Evolutionary conservation across 2,329 filamentous ascomycete species (phyloP), one percentile per base, ranked within the genome.

Genomic region (Colletotrichum orbiculare): DNA sequence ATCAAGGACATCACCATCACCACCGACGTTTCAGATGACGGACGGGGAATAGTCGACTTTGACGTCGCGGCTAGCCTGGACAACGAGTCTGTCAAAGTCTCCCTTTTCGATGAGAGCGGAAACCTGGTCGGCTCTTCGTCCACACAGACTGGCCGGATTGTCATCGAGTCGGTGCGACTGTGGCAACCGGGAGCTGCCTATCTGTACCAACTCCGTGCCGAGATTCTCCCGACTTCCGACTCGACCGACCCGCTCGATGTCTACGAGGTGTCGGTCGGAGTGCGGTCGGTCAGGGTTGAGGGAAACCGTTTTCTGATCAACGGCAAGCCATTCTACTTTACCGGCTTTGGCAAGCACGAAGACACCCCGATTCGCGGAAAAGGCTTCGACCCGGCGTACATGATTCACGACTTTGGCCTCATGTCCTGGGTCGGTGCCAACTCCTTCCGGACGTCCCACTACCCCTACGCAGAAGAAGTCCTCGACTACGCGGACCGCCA

Each of bases 341-440:
- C 68, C 2, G 73, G 73, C 12, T 74, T 74, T 25, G 73, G 73
- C 39, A 74, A 69, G 54, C 73, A 74, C 47, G 72, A 74, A 35
- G 73, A 74, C 45, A 57, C 63, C 8, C 56, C 68, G 2, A 52
- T 74, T n/a, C 72, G 73, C 10, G 73, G 71, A 4, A 74, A 73
- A 42, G 73, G 72, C 15, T 69, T 73, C 60, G 73, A 75, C 10
- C 67, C 69, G 11, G 72, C 72, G 2, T 74, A 72, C 63, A 72
- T 75, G 71, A 65, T 75, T 2, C 73, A 74, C 50, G 74, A 75
- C 52, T 75, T 74, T 55, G 61, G 71, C 25, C 66, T 75, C 8
- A 60, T 75, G 53, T 54, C 69, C 15, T 75, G 73, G 72, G 71
- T 71, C 1, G 72, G 72, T 2, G 73, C 74, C 2, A 75, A 75